Percentiles rank a stretch among this genome's conserved stretches.
Conservation (phyloP, 2,329 filamentous ascomycete genomes). For the Davidsoniella neocaledoniae region DNA sequence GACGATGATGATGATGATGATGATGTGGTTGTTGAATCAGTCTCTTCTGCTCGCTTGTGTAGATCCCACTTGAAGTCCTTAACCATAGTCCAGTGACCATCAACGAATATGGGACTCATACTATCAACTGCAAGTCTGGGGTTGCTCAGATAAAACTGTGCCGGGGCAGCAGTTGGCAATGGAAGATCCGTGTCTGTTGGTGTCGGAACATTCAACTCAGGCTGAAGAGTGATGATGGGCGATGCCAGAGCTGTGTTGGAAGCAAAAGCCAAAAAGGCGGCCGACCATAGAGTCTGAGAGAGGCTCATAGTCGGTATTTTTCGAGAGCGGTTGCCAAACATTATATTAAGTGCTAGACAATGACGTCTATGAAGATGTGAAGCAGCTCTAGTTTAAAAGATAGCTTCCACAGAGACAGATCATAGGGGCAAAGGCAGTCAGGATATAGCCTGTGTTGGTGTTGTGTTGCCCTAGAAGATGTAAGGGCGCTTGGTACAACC, state of each 20-base stretch:
- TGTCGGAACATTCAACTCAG: background rate
- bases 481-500: too few relatives aligned
- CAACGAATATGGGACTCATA: slow-evolving; percentile 12
- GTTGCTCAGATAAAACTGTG: slow-evolving; percentile 4
- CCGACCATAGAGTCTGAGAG: background rate
- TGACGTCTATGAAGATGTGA: too few relatives aligned
- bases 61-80: slow-evolving; percentile 12
- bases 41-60: slow-evolving; percentile 17
- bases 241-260: slow-evolving; percentile 4
- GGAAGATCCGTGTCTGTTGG: background rate
- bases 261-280: slow-evolving; percentile 9
- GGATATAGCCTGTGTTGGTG: background rate
- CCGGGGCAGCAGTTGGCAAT: slow-evolving; percentile 1
- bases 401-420: background rate
- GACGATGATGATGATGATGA: background rate
- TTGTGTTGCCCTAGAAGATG: too few relatives aligned
- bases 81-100: slow-evolving; percentile 15
- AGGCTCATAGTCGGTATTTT: slow-evolving; percentile 2
- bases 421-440: background rate
- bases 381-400: too few relatives aligned
- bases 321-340: background rate
- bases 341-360: background rate
- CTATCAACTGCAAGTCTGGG: slow-evolving; percentile 13
- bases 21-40: slow-evolving; percentile 12
- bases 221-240: background rate